phyloP scores from a whole-genome alignment of 2,329 filamentous ascomycete genomes.

The Talaromyces sp. region DNA sequence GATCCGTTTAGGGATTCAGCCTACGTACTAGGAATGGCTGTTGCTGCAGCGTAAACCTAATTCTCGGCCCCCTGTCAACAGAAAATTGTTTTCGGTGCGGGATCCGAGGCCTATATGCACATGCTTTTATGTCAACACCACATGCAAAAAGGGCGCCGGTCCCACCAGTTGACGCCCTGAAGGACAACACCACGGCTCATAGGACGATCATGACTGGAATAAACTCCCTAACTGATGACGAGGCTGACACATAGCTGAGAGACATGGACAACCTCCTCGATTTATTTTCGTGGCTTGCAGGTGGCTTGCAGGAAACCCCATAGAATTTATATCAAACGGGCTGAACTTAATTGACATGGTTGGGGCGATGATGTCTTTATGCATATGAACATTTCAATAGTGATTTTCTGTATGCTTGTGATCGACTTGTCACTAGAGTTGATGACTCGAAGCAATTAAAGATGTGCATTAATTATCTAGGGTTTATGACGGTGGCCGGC shows the following conservation, averaged over 20 bases:
- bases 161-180: neutral
- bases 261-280: neutral
- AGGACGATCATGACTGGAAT: neutral
- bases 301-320: conserved; percentile 1
- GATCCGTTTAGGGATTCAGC: neutral
- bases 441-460: too few relatives aligned
- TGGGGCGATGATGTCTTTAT: neutral
- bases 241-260: neutral
- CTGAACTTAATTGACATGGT: neutral
- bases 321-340: neutral
- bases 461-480: neutral
- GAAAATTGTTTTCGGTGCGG: neutral
- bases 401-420: neutral
- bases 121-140: neutral
- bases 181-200: neutral
- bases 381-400: neutral
- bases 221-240: neutral
- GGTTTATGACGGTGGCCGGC: too few relatives aligned
- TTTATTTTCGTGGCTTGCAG: conserved; percentile 5
- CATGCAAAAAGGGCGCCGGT: neutral
- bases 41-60: neutral
- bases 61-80: neutral
- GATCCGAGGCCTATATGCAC: neutral
- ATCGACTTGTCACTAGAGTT: neutral
- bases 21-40: neutral